Conservation (phyloP, 192 early-diverging fungal species). For the Phlyctochytrium bullatum region DNA sequence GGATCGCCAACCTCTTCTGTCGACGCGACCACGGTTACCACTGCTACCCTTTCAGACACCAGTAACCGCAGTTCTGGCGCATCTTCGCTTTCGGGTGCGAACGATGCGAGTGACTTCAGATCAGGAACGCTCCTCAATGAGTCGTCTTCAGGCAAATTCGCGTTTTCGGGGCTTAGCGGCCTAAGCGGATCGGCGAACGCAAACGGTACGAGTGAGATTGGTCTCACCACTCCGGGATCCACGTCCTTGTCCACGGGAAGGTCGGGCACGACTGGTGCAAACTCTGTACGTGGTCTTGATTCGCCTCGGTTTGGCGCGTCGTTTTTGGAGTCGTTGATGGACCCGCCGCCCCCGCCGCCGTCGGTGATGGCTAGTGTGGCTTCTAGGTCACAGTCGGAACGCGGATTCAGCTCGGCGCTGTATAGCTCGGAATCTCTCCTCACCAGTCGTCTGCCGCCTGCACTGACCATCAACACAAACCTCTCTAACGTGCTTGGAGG, state of each 20-base stretch:
- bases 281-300: background rate
- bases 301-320: background rate
- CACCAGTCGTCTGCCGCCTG: slow-evolving; percentile 15
- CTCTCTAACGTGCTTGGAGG: background rate
- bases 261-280: background rate
- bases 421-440: slow-evolving; percentile 45
- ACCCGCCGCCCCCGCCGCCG: background rate
- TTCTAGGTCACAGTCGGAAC: slow-evolving; percentile 10
- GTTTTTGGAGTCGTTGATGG: background rate
- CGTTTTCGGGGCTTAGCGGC: too few species aligned
- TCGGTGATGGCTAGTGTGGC: background rate
- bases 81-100: too few species aligned
- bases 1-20: slow-evolving; percentile 3
- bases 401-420: slow-evolving; percentile 48
- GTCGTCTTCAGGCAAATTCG: background rate
- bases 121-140: background rate
- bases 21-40: background rate
- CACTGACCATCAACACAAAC: slow-evolving; percentile 19
- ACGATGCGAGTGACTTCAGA: background rate
- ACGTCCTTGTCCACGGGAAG: background rate
- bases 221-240: too few species aligned
- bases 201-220: too few species aligned
- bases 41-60: too few species aligned
- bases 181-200: too few species aligned
- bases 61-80: background rate